These are phyloP conservation scores for Dactylellina parvicollis DNA, from an alignment of 2,329 filamentous ascomycete genomes.

Conservation along the genomic window DNA sequence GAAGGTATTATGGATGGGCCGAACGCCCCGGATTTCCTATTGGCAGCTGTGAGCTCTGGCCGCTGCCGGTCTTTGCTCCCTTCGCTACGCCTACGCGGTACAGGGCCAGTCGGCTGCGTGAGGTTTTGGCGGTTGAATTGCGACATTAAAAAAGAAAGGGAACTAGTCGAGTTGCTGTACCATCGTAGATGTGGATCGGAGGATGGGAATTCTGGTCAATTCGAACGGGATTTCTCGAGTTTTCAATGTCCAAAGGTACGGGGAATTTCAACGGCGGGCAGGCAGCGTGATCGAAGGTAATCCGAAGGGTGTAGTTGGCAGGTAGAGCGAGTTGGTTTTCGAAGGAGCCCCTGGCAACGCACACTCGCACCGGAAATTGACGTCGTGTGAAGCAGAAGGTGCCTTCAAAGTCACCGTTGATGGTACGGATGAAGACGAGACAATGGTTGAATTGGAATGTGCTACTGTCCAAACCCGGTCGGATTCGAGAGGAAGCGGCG, in stretches of 20 bases:
- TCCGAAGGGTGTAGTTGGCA: conserved; percentile 41
- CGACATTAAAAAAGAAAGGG: conserved; percentile 42
- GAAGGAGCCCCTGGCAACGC: conserved; percentile 54
- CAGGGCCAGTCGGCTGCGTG: conserved; percentile 52
- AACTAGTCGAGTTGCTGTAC: conserved; percentile 38
- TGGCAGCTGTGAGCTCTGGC: conserved; percentile 51
- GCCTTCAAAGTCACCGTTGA: not conserved
- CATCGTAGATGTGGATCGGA: conserved; percentile 34
- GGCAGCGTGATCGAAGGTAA: conserved; percentile 40
- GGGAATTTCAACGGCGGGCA: conserved; percentile 11
- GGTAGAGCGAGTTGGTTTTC: conserved; percentile 48
- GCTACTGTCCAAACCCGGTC: conserved; percentile 33
- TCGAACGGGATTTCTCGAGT: not conserved
- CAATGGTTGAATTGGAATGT: conserved; percentile 46
- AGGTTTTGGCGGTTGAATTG: conserved; percentile 54
- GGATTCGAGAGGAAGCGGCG: conserved; percentile 18
- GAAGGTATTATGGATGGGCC: conserved; percentile 31
- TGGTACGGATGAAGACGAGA: not conserved
- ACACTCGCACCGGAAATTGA: conserved; percentile 3
- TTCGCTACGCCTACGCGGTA: conserved; percentile 54
- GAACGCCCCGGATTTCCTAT: conserved; percentile 51
- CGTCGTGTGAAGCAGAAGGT: not conserved
- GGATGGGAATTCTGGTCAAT: not conserved
- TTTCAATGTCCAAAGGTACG: conserved; percentile 1
- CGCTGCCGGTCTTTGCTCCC: conserved; percentile 54